Evolutionary conservation across 495 filamentous ascomycete genomes (phyloP).

Genomic region (Barbatosphaeria neglecta): DNA sequence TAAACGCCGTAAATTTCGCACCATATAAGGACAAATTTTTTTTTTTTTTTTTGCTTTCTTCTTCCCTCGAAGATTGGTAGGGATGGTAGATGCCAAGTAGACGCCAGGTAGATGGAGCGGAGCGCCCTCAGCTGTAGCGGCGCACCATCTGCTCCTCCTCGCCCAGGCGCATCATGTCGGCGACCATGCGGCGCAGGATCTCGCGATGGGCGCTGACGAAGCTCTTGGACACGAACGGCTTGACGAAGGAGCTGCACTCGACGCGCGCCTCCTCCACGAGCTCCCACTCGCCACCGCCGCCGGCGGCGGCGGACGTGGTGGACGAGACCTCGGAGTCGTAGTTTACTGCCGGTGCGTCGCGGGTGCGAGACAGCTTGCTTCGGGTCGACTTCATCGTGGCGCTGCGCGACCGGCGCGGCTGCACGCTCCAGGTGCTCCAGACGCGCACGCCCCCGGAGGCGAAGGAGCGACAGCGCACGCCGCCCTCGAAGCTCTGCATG

Average conservation of each 20-base stretch:
- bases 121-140: background rate
- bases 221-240: conserved; percentile 17
- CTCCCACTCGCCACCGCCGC: conserved; percentile 13
- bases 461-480: conserved; percentile 18
- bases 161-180: conserved; percentile 3
- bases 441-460: conserved; percentile 19
- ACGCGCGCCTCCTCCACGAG: conserved; percentile 19
- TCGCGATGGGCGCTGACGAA: conserved; percentile 14
- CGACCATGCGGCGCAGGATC: conserved; percentile 12
- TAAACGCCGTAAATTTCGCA: background rate
- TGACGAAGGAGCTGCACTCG: conserved; percentile 14
- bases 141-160: background rate
- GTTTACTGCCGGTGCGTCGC: no score
- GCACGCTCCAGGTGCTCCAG: conserved; percentile 22
- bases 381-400: no score
- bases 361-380: no score
- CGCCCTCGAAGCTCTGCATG: conserved; percentile 19
- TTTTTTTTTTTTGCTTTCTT: background rate
- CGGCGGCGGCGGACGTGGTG: background rate
- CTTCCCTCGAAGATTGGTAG: background rate
- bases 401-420: conserved; percentile 7
- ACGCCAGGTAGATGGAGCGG: no score
- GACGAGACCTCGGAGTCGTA: background rate
- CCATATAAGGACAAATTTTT: background rate
- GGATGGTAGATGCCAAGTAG: no score